Conservation (phyloP, 257 asterid species). For the Solanum rostratum region DNA sequence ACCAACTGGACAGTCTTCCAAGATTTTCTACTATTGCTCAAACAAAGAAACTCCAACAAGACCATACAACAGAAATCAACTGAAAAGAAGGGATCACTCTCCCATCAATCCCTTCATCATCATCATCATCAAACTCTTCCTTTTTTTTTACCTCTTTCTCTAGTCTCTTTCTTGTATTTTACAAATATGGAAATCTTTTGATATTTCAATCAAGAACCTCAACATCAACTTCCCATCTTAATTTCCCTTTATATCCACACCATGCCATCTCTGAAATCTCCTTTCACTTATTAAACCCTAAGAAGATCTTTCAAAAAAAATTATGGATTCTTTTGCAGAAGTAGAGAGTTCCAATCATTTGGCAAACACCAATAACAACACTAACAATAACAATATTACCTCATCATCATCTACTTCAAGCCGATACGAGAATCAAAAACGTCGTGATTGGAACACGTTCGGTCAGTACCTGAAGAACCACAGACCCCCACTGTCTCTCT, state of each 20-base stretch:
- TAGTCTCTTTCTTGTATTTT: slow-evolving; percentile 14
- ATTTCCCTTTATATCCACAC: too few relatives aligned
- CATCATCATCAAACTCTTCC: background rate
- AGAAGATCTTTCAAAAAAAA: background rate
- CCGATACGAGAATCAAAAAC: slow-evolving; percentile 87
- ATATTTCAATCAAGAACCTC: slow-evolving; percentile 30
- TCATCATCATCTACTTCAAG: slow-evolving; percentile 35
- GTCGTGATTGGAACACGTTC: slow-evolving; percentile 93
- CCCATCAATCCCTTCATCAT: slow-evolving; percentile 35
- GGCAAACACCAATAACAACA: background rate
- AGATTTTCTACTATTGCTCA: slow-evolving; percentile 27
- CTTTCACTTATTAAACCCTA: background rate
- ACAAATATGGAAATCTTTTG: slow-evolving; percentile 46
- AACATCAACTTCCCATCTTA: too few relatives aligned
- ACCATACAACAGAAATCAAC: background rate
- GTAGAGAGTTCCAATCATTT: background rate
- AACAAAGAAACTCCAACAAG: slow-evolving; percentile 10
- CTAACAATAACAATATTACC: background rate
- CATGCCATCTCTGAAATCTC: background rate
- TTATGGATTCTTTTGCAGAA: slow-evolving; percentile 7
- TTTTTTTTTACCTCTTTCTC: background rate
- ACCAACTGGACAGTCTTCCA: background rate
- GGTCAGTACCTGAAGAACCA: slow-evolving; percentile 80
- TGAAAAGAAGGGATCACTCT: background rate
- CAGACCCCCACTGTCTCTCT: slow-evolving; percentile 80